Percentiles rank a stretch among this genome's conserved stretches.
Evolutionary conservation across 148 eudicot species (phyloP).

Genomic region (Bassia scoparia): DNA sequence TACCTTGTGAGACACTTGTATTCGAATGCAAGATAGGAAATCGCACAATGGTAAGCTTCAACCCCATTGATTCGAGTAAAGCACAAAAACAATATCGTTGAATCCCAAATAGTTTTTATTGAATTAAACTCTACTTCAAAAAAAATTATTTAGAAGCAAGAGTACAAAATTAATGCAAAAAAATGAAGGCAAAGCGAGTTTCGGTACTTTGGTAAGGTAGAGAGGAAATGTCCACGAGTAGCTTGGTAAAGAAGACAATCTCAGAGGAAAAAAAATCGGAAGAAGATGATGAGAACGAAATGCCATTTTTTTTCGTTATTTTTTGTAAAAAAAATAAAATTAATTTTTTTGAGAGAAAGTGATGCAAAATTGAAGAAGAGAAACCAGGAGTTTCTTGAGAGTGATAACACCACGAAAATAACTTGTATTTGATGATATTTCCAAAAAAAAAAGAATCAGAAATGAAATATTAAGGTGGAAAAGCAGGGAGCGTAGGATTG

Average conservation of each 20-base stretch:
- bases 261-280: not conserved
- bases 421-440: slow-evolving; percentile 27
- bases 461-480: slow-evolving; percentile 24
- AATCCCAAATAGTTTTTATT: not conserved
- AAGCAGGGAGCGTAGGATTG: not conserved
- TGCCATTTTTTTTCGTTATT: not conserved
- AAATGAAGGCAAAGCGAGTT: not conserved
- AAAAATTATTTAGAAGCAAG: not conserved
- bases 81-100: not conserved
- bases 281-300: not conserved
- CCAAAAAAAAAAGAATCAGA: not conserved
- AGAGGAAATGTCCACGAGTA: not conserved
- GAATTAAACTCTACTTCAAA: not conserved
- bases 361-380: slow-evolving; percentile 5
- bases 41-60: no score
- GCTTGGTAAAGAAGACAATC: not conserved
- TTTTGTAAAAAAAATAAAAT: not conserved
- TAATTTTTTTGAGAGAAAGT: slow-evolving; percentile 2
- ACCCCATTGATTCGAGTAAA: slow-evolving; percentile 14
- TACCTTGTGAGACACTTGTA: slow-evolving; percentile 1
- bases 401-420: slow-evolving; percentile 51
- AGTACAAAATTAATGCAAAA: not conserved
- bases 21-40: not conserved
- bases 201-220: not conserved
- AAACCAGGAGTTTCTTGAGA: slow-evolving; percentile 23